Evolutionary conservation across 148 eudicot species (phyloP), one percentile per base, ranked within the genome.

Genomic region (Rhododendron ferrugineum): DNA sequence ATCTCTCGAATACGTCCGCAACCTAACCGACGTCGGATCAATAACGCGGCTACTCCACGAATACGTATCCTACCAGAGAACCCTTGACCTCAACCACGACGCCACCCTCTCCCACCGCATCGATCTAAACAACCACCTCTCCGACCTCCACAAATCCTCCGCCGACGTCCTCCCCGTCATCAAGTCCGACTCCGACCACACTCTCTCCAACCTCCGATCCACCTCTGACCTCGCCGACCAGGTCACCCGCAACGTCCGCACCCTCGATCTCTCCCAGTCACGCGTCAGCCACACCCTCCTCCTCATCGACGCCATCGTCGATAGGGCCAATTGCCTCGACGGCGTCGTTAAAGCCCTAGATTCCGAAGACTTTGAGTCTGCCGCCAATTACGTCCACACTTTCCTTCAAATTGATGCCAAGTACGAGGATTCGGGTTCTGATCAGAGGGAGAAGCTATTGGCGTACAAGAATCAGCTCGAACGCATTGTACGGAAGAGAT

Each of bases 221-320:
- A 96, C 98, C 44, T 93, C 92, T 32, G 37, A 70, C 4, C 95
- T 93, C 47, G 97, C 99, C 62, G 97, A 94, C 44, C 86, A 87
- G 54, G 98, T 92, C 60, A 92, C 94, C 37, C 91, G 94, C 32
- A 95, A 93, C 82, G 98, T 96, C 77, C 95, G 97, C 30, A 92
- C 92, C 83, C 96, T 96, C 81, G 98, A 96, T 85, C 92, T 95
- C 14, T 97, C 97, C 8, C 98, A 95, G 78, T 92, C 97, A 0
- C 98, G 97, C 77, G 97, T 96, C 50, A 90, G 91, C 23, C 78
- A 85, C 77, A 96, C 97, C 16, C 88, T 95, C 23, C 89, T 89
- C 26, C 93, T 92, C n/a, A 91, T 96, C n/a, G 98, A 95, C 44
- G 98, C 96, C 85, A 92, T 93, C 20, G 94, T 92, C 0, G 91